These are phyloP conservation scores for Colletotrichum siamense DNA, from an alignment of 2,329 filamentous ascomycete species.

Conservation along the genomic window DNA sequence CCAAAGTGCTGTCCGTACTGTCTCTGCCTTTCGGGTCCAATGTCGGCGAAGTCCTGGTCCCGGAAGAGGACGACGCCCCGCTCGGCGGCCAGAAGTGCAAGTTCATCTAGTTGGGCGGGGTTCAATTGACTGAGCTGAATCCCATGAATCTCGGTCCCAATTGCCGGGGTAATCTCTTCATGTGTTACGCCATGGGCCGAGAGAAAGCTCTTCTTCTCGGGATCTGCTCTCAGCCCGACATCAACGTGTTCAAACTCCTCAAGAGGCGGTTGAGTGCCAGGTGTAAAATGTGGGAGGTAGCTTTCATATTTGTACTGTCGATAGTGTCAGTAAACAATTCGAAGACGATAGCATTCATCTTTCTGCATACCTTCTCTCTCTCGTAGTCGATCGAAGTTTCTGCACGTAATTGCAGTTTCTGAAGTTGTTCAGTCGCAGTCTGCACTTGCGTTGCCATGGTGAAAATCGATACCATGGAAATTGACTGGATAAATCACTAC, in stretches of 20 bases:
- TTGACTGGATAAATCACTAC: not conserved
- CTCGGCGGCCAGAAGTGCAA: constrained; percentile 44
- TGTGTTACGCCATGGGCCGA: not conserved
- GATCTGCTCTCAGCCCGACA: constrained; percentile 69
- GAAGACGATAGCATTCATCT: rapidly evolving
- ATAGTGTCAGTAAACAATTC: not conserved
- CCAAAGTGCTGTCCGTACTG: not conserved
- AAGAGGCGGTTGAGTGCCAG: constrained; percentile 47
- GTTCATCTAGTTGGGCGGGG: constrained; percentile 43
- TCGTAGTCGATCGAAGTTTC: not conserved
- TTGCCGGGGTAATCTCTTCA: constrained; percentile 23
- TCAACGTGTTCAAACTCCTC: constrained; percentile 68
- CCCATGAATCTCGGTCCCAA: constrained; percentile 46
- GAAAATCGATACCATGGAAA: not conserved
- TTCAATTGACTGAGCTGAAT: constrained; percentile 43
- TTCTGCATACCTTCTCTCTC: not conserved
- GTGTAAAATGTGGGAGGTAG: not conserved
- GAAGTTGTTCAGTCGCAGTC: not conserved
- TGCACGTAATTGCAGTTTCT: not conserved
- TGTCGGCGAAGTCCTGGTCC: constrained; percentile 32
- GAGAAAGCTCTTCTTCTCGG: constrained; percentile 64
- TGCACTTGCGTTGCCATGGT: not conserved
- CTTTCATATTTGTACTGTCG: not conserved
- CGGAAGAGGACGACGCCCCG: constrained; percentile 42
- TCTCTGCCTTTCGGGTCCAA: not conserved